Percentiles rank a stretch among this genome's conserved stretches.
Evolutionary conservation across 2,329 filamentous ascomycete genomes (phyloP).

Genomic region (Orbilia javanica): DNA sequence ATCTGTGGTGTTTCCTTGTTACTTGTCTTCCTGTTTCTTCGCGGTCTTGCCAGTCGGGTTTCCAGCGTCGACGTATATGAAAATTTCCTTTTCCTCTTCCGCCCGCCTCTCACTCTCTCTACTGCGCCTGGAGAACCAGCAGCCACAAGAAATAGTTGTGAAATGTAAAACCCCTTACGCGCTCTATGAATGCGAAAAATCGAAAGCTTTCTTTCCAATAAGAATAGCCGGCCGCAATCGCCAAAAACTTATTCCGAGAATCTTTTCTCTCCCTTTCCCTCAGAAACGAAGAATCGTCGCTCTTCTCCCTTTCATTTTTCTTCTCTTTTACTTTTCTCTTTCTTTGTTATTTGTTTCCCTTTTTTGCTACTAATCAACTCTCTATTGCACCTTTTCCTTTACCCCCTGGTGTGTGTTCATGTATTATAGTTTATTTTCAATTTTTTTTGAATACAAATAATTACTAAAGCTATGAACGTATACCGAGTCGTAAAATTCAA

Average conservation of each 20-base stretch:
- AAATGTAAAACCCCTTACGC: constrained; percentile 56
- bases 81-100: constrained; percentile 47
- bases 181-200: constrained; percentile 57
- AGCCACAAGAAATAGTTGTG: constrained; percentile 52
- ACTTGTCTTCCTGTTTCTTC: constrained; percentile 33
- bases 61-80: constrained; percentile 59
- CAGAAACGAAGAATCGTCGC: constrained; percentile 27
- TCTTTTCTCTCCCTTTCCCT: background rate
- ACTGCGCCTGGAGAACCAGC: constrained; percentile 36
- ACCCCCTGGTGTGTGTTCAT: constrained; percentile 40
- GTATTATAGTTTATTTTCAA: constrained; percentile 40
- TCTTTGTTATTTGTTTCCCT: background rate
- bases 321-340: background rate
- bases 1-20: constrained; percentile 34
- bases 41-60: constrained; percentile 50
- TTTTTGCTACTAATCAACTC: constrained; percentile 9
- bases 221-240: constrained; percentile 9
- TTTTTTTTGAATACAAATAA: constrained; percentile 32
- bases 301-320: background rate
- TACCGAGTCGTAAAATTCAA: background rate
- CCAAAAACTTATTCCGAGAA: constrained; percentile 10
- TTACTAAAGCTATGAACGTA: constrained; percentile 10
- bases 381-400: constrained; percentile 2
- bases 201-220: constrained; percentile 24
- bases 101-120: constrained; percentile 25